Conservation (phyloP, 2,329 filamentous ascomycete genomes). For the Pseudogymnoascus sp. region DNA sequence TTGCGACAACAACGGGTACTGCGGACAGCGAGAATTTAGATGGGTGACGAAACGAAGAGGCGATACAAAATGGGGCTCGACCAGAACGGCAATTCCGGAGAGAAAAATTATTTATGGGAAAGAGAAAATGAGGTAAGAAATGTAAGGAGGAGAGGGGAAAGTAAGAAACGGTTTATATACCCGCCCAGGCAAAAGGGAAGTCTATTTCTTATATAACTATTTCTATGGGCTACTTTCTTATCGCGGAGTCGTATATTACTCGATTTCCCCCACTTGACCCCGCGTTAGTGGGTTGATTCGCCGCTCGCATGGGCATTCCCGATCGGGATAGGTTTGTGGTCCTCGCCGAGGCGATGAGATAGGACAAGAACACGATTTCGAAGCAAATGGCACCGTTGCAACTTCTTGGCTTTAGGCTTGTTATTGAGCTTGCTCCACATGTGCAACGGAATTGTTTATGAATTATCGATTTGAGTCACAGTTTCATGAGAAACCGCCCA, state of each 20-base stretch:
- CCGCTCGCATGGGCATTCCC: not conserved
- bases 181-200: not conserved
- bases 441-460: not conserved
- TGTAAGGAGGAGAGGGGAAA: too few relatives aligned
- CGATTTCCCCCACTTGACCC: constrained; percentile 8
- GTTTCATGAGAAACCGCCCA: not conserved
- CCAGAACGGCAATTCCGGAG: not conserved
- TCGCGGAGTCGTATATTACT: constrained; percentile 9
- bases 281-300: constrained; percentile 1
- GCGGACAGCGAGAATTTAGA: not conserved
- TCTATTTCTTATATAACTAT: constrained; percentile 5
- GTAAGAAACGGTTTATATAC: not conserved
- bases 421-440: not conserved
- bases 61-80: not conserved
- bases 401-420: not conserved
- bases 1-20: not conserved
- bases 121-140: not conserved
- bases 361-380: not conserved
- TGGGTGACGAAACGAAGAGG: not conserved
- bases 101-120: not conserved
- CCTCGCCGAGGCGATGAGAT: not conserved
- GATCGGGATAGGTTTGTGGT: constrained; percentile 3
- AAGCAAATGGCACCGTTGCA: not conserved
- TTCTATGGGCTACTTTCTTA: constrained; percentile 5
- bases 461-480: not conserved